phyloP scores from a whole-genome alignment of 1,284 basidiomycete species.

The Ustilago tritici region DNA sequence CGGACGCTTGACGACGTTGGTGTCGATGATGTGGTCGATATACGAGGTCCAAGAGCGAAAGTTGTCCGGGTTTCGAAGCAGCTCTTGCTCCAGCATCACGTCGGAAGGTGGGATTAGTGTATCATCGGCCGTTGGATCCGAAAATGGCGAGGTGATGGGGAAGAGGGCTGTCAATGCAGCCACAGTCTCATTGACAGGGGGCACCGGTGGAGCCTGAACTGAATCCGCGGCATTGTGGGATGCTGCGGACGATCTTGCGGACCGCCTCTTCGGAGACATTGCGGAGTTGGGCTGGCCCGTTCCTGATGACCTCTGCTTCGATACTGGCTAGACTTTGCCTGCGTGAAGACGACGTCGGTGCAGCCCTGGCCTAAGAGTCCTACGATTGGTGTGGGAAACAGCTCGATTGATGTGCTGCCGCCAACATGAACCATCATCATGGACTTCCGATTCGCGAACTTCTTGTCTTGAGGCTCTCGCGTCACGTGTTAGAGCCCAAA shows the following conservation, averaged over 20 bases:
- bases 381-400: background rate
- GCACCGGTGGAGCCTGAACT: constrained; percentile 3
- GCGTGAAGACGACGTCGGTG: background rate
- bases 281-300: background rate
- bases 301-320: background rate
- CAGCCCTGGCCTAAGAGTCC: background rate
- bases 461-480: constrained; percentile 3
- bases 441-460: constrained; percentile 47
- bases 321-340: background rate
- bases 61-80: constrained; percentile 90
- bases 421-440: background rate
- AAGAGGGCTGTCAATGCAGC: constrained; percentile 71
- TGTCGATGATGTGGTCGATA: constrained; percentile 81
- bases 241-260: constrained; percentile 14
- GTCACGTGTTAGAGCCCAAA: constrained; percentile 8
- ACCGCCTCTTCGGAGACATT: constrained; percentile 39
- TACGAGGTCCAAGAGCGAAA: constrained; percentile 92
- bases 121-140: constrained; percentile 82
- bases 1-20: constrained; percentile 71
- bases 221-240: constrained; percentile 5
- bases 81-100: constrained; percentile 90
- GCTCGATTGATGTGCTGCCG: background rate
- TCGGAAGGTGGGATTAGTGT: constrained; percentile 82
- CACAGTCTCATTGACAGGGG: constrained; percentile 27
- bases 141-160: constrained; percentile 85